Base-by-base conservation (phyloP, 495 filamentous ascomycete genomes). In the Penicillium flavigenum region DNA sequence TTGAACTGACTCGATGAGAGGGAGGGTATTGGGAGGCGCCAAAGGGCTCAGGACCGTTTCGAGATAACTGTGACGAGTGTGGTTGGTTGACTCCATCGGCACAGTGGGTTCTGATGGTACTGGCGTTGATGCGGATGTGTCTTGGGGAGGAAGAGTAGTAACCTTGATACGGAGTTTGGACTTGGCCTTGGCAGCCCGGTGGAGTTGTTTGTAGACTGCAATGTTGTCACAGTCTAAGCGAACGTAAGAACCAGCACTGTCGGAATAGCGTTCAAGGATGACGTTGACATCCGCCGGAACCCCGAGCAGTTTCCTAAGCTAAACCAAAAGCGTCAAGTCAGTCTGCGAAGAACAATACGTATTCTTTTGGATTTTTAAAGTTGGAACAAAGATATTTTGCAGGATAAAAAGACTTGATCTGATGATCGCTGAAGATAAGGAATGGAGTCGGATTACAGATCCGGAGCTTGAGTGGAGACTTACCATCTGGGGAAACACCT, bases 171-270 rank as follows among this genome's bases (percentile, higher is more conserved):
- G 90, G 58, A 99, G 86, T 86, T 97, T 99, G 54, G 92, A 85
- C 82, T 99, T 99, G 17, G 94, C 94, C 76, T 97, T 99, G 58
- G 95, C 94, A 67, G 94, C 94, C 61, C 94, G 89, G 70, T 91
- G 91, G 39, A 99, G 86, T 72, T 96, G 92, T 77, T 97, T 99
- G 83, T 96, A 98, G 52, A 96, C 89, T 24, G 87, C 79, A 2
- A 80, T 71, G 62, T 97, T 96, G 66, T 79, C 76, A 47, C 83
- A 78, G 72, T 98, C 89, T 42, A 99, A 85, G 9, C 78, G 79
- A 59, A 97, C 79, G 73, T 87, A 97, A 61, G 85, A 79, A 27
- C 79, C 85, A 58, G 91, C 91, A 66, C 92, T 96, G 70, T 99
- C 94, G 54, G 95, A 98, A 75, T 91, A 99, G 45, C 94, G 90